phyloP scores from a whole-genome alignment of 208 protist species.

The Porcisia deanei region DNA sequence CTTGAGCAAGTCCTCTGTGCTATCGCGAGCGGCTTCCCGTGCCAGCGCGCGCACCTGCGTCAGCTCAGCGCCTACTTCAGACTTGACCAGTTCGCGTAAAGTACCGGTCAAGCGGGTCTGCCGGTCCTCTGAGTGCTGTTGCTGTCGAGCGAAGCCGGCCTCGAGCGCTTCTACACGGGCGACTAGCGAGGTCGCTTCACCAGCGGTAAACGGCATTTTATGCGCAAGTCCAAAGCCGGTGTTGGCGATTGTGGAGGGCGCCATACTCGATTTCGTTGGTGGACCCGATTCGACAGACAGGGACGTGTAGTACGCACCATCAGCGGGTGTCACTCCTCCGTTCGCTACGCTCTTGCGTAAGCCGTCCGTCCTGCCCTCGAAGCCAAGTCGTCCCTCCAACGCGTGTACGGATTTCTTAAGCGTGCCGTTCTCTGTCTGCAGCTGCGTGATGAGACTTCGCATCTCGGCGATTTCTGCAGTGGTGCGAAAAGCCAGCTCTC shows the following conservation, averaged over 20 bases:
- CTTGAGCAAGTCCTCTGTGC: conserved; percentile 62
- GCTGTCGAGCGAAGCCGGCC: conserved; percentile 38
- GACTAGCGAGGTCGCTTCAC: conserved; percentile 6
- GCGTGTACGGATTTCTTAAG: conserved; percentile 55
- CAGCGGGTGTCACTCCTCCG: background rate
- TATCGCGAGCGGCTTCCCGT: conserved; percentile 67
- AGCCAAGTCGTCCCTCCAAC: conserved; percentile 47
- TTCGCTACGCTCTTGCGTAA: background rate
- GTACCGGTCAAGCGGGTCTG: conserved; percentile 34
- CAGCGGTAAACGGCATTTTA: background rate
- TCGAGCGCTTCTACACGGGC: conserved; percentile 68
- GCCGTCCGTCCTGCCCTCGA: background rate
- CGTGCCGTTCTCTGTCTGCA: conserved; percentile 61
- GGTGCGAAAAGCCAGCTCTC: conserved; percentile 44
- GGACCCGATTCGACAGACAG: background rate
- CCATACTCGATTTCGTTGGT: background rate
- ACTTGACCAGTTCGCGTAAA: conserved; percentile 58
- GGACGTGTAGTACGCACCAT: background rate
- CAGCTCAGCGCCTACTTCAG: conserved; percentile 59
- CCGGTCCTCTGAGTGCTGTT: conserved; percentile 50
- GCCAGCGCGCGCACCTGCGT: conserved; percentile 73
- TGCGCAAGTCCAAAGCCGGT: conserved; percentile 12
- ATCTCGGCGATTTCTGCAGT: conserved; percentile 56
- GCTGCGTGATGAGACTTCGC: conserved; percentile 48
- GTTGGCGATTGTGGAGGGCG: conserved; percentile 15